Conservation (phyloP, 2,329 filamentous ascomycete genomes). For the Sporothrix variecibatus region DNA sequence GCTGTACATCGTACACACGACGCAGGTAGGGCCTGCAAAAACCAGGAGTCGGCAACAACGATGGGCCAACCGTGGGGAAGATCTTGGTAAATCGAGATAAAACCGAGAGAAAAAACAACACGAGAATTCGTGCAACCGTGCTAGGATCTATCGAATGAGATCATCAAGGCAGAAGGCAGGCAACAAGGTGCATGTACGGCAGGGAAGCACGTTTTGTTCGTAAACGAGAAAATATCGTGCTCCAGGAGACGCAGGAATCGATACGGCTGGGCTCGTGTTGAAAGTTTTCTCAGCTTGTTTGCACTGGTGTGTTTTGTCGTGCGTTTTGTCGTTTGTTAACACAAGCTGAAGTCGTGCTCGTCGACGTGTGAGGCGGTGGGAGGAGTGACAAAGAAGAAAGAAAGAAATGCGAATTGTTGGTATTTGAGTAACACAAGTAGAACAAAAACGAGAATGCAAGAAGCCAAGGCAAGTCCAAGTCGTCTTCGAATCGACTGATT, state of each 20-base stretch:
- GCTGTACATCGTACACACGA: not conserved
- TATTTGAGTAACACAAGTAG: constrained; percentile 11
- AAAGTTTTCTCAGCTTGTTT: not conserved
- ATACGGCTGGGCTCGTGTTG: not conserved
- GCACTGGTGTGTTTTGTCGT: not conserved
- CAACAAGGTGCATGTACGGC: not conserved
- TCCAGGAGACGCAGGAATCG: not conserved
- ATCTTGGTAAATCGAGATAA: not conserved
- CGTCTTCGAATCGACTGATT: constrained; percentile 2
- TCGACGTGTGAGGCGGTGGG: not conserved
- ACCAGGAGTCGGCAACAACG: not conserved
- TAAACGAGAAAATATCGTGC: not conserved
- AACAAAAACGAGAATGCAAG: not conserved
- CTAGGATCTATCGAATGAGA: not conserved
- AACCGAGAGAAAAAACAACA: not conserved
- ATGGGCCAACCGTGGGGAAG: not conserved
- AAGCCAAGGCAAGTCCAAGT: not conserved
- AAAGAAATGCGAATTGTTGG: not conserved
- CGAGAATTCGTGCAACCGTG: constrained; percentile 5
- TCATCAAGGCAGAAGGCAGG: not conserved
- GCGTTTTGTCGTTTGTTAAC: not conserved
- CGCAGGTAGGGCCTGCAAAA: too few relatives aligned
- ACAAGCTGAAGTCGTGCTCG: not conserved
- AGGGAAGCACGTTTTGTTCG: not conserved
- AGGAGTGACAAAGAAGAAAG: not conserved